Percentiles rank a stretch among this genome's conserved stretches.
Evolutionary conservation across 2,329 filamentous ascomycete species (phyloP).

Genomic region (Pyrenochaeta sp.): DNA sequence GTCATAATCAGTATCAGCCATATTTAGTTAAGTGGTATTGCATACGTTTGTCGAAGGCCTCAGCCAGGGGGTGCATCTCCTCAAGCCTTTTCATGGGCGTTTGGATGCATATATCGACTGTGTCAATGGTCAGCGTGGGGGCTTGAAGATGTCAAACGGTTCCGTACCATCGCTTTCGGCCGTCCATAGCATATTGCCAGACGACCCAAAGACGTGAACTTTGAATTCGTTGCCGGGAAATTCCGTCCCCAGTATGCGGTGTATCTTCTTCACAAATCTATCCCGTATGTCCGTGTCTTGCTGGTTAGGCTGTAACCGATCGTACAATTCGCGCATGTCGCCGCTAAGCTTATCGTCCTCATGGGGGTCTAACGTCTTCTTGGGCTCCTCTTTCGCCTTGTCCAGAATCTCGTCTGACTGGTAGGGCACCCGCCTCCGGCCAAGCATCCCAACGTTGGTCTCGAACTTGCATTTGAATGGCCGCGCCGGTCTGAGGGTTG

Average conservation of each 20-base stretch:
- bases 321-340: slow-evolving; percentile 87
- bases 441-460: slow-evolving; percentile 77
- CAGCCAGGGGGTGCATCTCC: slow-evolving; percentile 88
- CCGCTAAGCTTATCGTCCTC: slow-evolving; percentile 68
- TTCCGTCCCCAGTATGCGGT: slow-evolving; percentile 84
- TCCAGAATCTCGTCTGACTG: slow-evolving; percentile 85
- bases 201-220: slow-evolving; percentile 97
- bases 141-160: not conserved
- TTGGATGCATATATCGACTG: slow-evolving; percentile 97
- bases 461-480: slow-evolving; percentile 82
- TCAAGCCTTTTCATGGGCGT: slow-evolving; percentile 88
- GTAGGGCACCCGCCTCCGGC: slow-evolving; percentile 89
- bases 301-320: slow-evolving; percentile 80
- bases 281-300: slow-evolving; percentile 79
- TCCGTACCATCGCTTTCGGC: slow-evolving; percentile 90
- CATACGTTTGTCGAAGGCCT: slow-evolving; percentile 84
- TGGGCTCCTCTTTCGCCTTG: slow-evolving; percentile 72
- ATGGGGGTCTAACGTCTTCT: slow-evolving; percentile 56
- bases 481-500: slow-evolving; percentile 69
- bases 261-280: slow-evolving; percentile 84
- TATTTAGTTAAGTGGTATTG: slow-evolving; percentile 17
- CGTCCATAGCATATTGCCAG: slow-evolving; percentile 92
- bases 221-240: slow-evolving; percentile 92
- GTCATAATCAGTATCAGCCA: slow-evolving; percentile 41
- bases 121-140: slow-evolving; percentile 30